A percentile compares a stretch with the other conserved stretches of the same genome.
Conservation (phyloP, 1,284 basidiomycete species). For the Vanrija sp. region DNA sequence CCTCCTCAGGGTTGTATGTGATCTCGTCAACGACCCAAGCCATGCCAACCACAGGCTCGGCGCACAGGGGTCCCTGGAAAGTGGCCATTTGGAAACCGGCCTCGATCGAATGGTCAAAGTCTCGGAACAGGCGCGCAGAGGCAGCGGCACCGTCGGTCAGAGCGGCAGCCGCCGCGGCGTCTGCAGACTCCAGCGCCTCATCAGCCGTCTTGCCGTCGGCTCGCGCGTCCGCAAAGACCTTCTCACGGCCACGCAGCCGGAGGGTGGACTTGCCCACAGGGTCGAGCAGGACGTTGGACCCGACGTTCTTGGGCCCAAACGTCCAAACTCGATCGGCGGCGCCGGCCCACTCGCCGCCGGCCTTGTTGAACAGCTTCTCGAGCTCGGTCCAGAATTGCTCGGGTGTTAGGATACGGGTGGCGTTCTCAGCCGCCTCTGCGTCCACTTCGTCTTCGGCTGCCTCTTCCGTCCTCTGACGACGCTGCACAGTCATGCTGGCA, state of each 20-base stretch:
- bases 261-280: slow-evolving; percentile 29
- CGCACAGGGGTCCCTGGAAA: slow-evolving; percentile 89
- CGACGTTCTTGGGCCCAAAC: slow-evolving; percentile 84
- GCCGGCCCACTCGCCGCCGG: slow-evolving; percentile 76
- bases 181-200: slow-evolving; percentile 39
- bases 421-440: slow-evolving; percentile 45
- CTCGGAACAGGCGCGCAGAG: slow-evolving; percentile 48
- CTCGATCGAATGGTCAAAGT: slow-evolving; percentile 80
- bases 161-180: slow-evolving; percentile 17
- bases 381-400: slow-evolving; percentile 80
- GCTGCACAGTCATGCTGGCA: slow-evolving; percentile 41
- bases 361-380: slow-evolving; percentile 61
- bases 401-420: slow-evolving; percentile 57
- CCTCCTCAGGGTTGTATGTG: slow-evolving; percentile 52
- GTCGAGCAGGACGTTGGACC: slow-evolving; percentile 84
- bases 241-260: slow-evolving; percentile 36
- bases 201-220: slow-evolving; percentile 43
- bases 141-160: slow-evolving; percentile 25
- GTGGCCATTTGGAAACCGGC: slow-evolving; percentile 93
- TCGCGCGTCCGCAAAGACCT: slow-evolving; percentile 39
- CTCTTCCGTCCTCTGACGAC: slow-evolving; percentile 23
- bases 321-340: slow-evolving; percentile 76
- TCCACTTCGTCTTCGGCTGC: slow-evolving; percentile 43
- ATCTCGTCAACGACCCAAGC: slow-evolving; percentile 85
- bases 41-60: slow-evolving; percentile 90